Percentiles rank a stretch among this genome's conserved stretches.
phyloP scores from a whole-genome alignment of 2,329 filamentous ascomycete genomes.

The Talaromyces sp. region DNA sequence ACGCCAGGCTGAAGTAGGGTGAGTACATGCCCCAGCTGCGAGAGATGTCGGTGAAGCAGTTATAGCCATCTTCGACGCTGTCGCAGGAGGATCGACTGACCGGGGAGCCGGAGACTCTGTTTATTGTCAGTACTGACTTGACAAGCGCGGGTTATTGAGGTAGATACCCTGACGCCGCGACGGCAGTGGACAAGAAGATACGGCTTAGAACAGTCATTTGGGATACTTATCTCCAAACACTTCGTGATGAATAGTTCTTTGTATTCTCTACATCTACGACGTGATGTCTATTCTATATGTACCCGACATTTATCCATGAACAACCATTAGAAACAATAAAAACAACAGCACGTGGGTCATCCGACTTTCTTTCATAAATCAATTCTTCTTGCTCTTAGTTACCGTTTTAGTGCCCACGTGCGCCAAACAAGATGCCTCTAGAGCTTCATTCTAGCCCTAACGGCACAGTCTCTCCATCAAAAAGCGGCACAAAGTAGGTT shows the following conservation, averaged over 20 bases:
- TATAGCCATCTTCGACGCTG: slow-evolving; percentile 6
- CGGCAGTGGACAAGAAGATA: background rate
- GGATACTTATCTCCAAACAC: background rate
- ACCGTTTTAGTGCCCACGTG: slow-evolving; percentile 5
- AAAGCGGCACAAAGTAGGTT: background rate
- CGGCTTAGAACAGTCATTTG: slow-evolving; percentile 1
- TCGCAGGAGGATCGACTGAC: background rate
- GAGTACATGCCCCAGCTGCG: slow-evolving; percentile 84
- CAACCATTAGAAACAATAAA: too few species aligned
- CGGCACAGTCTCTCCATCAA: background rate
- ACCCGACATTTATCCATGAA: background rate
- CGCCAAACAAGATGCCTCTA: background rate
- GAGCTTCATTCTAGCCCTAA: background rate
- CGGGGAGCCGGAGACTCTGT: background rate
- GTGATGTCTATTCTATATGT: background rate
- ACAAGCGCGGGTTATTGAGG: background rate
- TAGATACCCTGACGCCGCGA: background rate
- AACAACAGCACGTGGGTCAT: too few species aligned
- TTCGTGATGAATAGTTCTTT: background rate
- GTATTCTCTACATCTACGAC: background rate
- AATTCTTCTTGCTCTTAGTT: background rate
- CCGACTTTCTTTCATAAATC: background rate
- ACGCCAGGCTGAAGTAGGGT: slow-evolving; percentile 67
- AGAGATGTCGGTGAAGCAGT: slow-evolving; percentile 48
- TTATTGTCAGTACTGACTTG: background rate